A percentile compares a stretch with the other conserved stretches of the same genome.
Conservation (phyloP, 1,139 yeast species). For the Suhomyces choctaworum region DNA sequence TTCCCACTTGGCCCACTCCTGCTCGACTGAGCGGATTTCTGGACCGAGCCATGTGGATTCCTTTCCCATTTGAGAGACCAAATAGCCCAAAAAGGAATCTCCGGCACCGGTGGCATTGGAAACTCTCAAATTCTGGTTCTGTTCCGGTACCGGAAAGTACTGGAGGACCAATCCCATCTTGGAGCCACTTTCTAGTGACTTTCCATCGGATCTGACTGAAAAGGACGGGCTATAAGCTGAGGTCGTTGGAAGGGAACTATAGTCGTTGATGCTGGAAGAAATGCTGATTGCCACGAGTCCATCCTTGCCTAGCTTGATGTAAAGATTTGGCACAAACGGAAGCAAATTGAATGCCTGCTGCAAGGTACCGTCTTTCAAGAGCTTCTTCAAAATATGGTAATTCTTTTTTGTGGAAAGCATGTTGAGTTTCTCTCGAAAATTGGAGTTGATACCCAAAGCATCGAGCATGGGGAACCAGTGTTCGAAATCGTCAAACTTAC, state of each 20-base stretch:
- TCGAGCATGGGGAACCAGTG: constrained; percentile 78
- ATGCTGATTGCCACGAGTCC: constrained; percentile 57
- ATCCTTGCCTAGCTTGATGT: constrained; percentile 65
- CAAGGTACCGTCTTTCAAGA: constrained; percentile 52
- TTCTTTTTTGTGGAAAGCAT: constrained; percentile 20
- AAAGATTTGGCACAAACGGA: constrained; percentile 69
- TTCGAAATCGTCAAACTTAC: constrained; percentile 58
- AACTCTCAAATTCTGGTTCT: constrained; percentile 32
- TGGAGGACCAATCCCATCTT: constrained; percentile 58
- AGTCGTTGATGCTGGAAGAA: constrained; percentile 30
- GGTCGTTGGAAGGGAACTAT: constrained; percentile 38
- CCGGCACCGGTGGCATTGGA: constrained; percentile 72
- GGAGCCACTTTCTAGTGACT: constrained; percentile 18
- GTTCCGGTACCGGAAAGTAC: constrained; percentile 55
- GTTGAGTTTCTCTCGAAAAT: constrained; percentile 44
- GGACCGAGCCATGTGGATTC: constrained; percentile 27
- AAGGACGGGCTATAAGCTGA: constrained; percentile 31
- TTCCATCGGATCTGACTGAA: constrained; percentile 20
- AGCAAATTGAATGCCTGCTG: constrained; percentile 71
- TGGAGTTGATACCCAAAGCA: constrained; percentile 51
- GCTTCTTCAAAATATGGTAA: constrained; percentile 20
- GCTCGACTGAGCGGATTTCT: constrained; percentile 27
- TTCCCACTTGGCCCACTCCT: constrained; percentile 36
- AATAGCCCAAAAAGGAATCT: constrained; percentile 63
- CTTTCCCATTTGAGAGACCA: constrained; percentile 30